Evolutionary conservation across 768 basidiomycete genomes (phyloP), one percentile per base, ranked within the genome.

Genomic region (Dictyophora rubrovolvata): DNA sequence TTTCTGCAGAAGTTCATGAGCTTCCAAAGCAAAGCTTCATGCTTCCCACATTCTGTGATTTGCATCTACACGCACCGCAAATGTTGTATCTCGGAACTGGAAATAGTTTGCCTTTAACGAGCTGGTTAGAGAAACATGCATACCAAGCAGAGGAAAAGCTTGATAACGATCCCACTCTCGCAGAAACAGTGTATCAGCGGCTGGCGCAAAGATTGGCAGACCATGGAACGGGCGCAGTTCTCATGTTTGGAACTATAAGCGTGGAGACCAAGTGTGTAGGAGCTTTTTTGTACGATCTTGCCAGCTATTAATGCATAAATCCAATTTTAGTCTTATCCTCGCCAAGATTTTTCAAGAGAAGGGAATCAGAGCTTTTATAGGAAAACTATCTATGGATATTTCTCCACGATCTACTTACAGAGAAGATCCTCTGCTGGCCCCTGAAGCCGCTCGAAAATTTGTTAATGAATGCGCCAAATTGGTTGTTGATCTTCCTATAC

Each of bases 321-420:
- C 48, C 33, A 49, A 55, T 34, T 34, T 37, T 49, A 94, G 91
- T 68, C 65, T 94, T 20, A 84, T 93, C 22, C 80, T 95, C 0
- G 91, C 92, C 3, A 72, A 82, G 36, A 77, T 74, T 12, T 89
- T 94, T 81, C 84, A 84, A 61, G 65, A 70, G 0, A 79, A 79
- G 18, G 90, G 93, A 5, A 63, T 94, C 17, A 76, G 93, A 34
- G 89, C 83, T 0, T 89, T 87, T 62, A 78, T 95, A n/a, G 93
- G 92, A 17, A 95, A 94, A 68, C 73, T 95, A 11, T 90, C 89
- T 0, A 93, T 93, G 92, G 90, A 93, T 68, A 83, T 81, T 22
- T 88, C 85, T 6, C 80, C 82, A 5, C 77, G 83, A 1, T 78
- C 82, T 0, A 79, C 85, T 0, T 94, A 94, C 69, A 73, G 79